phyloP scores from a whole-genome alignment of 2,329 filamentous ascomycete genomes.

The Penicillium sp. region DNA sequence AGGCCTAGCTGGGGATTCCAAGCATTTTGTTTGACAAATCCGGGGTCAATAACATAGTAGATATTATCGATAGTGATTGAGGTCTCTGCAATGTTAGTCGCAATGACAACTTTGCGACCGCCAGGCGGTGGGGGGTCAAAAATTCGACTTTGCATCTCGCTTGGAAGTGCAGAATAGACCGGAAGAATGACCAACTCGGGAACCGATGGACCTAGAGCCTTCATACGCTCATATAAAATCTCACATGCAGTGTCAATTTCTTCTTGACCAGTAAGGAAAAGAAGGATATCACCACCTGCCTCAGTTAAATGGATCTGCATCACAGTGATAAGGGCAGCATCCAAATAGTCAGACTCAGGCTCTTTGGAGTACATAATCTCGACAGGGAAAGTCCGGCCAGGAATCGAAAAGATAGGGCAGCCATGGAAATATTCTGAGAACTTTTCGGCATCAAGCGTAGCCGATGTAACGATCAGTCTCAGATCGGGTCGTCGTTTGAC shows the following conservation, averaged over 20 bases:
- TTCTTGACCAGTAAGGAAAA: slow-evolving; percentile 95
- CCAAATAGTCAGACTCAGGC: slow-evolving; percentile 92
- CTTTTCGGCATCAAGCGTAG: slow-evolving; percentile 94
- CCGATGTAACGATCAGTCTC: slow-evolving; percentile 94
- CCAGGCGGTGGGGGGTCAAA: slow-evolving; percentile 90
- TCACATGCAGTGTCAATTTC: slow-evolving; percentile 96
- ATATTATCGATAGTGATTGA: slow-evolving; percentile 98
- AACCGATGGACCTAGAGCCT: slow-evolving; percentile 82
- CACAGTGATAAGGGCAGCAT: slow-evolving; percentile 88
- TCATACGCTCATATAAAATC: slow-evolving; percentile 92
- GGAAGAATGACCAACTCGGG: slow-evolving; percentile 90
- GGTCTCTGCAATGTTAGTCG: slow-evolving; percentile 97
- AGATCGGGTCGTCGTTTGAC: slow-evolving; percentile 80
- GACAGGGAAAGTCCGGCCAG: slow-evolving; percentile 90
- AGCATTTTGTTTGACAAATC: slow-evolving; percentile 96
- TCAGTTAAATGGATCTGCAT: slow-evolving; percentile 98
- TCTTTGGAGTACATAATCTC: slow-evolving; percentile 94
- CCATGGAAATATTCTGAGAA: slow-evolving; percentile 96
- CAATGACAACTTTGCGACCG: slow-evolving; percentile 89
- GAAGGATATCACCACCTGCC: slow-evolving; percentile 85
- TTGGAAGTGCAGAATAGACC: slow-evolving; percentile 91
- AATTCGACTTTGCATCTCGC: slow-evolving; percentile 88
- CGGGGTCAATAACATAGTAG: slow-evolving; percentile 94
- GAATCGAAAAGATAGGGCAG: slow-evolving; percentile 94
- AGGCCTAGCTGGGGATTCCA: slow-evolving; percentile 97